Conservation (phyloP, 169 alveolate species). For the Plasmodium berghei region DNA sequence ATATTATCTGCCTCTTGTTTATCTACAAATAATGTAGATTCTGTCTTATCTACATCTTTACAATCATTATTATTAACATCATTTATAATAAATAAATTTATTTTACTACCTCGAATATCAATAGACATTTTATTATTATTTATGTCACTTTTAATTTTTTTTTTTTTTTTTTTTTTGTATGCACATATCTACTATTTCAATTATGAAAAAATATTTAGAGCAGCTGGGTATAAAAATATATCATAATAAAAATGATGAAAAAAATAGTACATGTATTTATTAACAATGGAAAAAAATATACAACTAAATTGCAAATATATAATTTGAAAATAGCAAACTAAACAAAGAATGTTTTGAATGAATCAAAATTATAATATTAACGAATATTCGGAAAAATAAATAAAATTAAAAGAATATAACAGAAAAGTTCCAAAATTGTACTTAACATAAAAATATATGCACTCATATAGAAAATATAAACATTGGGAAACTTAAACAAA, state of each 20-base stretch:
- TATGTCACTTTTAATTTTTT: background rate
- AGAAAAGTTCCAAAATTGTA: no score
- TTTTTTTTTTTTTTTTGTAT: conserved; percentile 13
- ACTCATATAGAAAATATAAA: no score
- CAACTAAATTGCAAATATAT: no score
- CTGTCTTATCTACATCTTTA: background rate
- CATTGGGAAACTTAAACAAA: no score
- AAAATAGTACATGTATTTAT: no score
- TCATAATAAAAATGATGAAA: background rate
- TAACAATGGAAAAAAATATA: background rate
- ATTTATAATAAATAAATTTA: conserved; percentile 62
- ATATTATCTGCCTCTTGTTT: background rate
- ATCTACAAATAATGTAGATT: background rate
- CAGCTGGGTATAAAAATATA: background rate
- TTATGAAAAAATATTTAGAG: background rate
- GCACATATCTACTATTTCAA: background rate
- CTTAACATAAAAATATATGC: no score
- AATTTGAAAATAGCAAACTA: no score
- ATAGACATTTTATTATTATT: conserved; percentile 17
- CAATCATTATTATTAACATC: conserved; percentile 7
- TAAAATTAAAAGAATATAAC: no score
- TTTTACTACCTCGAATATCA: conserved; percentile 46
- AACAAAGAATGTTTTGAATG: no score
- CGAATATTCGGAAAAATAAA: no score
- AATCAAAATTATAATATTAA: no score